Percentiles rank a stretch among this genome's conserved stretches.
Conservation (phyloP, 192 early-diverging fungal genomes). For the Coemansia sp. region DNA sequence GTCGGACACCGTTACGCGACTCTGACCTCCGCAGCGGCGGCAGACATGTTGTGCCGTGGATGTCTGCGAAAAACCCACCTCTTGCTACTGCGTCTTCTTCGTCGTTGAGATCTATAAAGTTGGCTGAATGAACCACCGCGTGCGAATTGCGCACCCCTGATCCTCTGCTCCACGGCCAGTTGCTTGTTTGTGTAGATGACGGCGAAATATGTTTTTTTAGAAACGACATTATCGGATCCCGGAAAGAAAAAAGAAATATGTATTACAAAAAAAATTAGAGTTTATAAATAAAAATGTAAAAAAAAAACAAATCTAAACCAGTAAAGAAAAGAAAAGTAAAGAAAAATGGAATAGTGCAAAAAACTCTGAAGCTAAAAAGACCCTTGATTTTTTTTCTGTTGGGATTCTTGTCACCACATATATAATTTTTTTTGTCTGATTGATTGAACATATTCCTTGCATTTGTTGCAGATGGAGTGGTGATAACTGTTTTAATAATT, state of each 20-base stretch:
- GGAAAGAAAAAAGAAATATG: background rate
- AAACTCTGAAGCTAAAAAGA: no score
- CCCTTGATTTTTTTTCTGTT: no score
- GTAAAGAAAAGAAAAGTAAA: background rate
- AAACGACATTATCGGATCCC: background rate
- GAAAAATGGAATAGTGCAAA: background rate
- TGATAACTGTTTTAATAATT: no score
- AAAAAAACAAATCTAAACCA: background rate
- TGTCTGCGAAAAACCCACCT: background rate
- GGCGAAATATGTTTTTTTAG: constrained; percentile 6
- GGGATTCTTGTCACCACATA: no score
- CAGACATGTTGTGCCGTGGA: constrained; percentile 8
- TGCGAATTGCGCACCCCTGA: background rate
- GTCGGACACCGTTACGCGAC: background rate
- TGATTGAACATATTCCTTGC: no score
- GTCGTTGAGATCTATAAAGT: constrained; percentile 39
- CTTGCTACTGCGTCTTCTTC: constrained; percentile 1
- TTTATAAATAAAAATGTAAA: background rate
- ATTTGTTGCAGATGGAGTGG: no score
- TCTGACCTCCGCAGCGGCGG: constrained; percentile 8
- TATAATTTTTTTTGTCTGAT: no score
- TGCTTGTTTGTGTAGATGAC: constrained; percentile 9
- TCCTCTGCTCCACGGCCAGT: constrained; percentile 4
- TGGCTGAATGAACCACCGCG: constrained; percentile 15
- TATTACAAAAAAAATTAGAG: background rate